Evolutionary conservation across 768 basidiomycete species (phyloP), one percentile per base, ranked within the genome.

Genomic region (Trametes maxima): DNA sequence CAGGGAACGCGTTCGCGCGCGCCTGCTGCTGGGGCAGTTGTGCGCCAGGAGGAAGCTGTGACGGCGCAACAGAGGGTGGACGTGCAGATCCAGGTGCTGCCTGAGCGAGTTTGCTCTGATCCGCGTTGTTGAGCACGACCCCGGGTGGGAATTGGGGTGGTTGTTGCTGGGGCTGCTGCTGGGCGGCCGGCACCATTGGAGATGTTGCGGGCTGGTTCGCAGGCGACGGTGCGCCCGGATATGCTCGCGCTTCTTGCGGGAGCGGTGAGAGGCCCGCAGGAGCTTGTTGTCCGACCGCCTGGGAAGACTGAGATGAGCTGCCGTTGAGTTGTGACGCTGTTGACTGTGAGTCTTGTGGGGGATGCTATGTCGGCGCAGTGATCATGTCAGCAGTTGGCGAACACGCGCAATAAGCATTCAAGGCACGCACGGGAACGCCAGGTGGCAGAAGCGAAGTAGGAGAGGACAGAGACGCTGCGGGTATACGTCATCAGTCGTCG

Each of bases 101-200:
- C 42, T 47, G 65, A 8, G 56, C 57, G 28, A 61, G 72, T 60
- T 76, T 66, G 50, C 36, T 58, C 60, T 45, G 60, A 54, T 64
- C 55, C 47, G 57, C 48, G 59, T 25, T 70, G 76, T 64, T 76
- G 77, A 24, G 78, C 66, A 86, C 87, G 67, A 89, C 85, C 17
- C 90, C 88, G 25, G 89, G 87, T 48, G 89, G 87, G 74, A 85
- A 86, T 58, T 84, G 84, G 3, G 82, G 84, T 48, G 65, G 13
- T 13, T 59, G 66, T 47, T 53, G 66, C 52, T 69, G 68, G 14
- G 47, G 63, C 42, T 68, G 73, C 57, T 74, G 77, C 40, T 67
- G 67, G 13, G 66, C 57, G 1, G 69, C 57, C 17, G 63, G 60
- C 10, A 71, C 66, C 47, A 73, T 66, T 22, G 77, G 71, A 0